Evolutionary conservation across 179 eudicot species (phyloP), one percentile per base, ranked within the genome.

Genomic region (Silene noctiflora): DNA sequence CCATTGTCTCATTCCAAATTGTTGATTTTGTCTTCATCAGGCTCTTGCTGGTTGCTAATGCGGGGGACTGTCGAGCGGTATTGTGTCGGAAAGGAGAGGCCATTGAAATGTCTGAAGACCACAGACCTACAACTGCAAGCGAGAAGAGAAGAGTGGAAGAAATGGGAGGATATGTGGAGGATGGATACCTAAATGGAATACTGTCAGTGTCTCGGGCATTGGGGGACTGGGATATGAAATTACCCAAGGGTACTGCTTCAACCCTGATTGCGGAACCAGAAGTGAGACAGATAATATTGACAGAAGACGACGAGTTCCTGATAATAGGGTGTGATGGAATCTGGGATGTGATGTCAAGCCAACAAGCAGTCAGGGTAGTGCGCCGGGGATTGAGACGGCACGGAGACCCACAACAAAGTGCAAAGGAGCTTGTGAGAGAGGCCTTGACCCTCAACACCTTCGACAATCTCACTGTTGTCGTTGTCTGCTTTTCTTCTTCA

Each of bases 151-250:
- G 97, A 55, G 87, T 92, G 7, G 92, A 89, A 78, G 88, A 87
- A 75, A 56, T 85, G 35, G 97, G 97, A 4, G 96, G 88, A 22
- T 88, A 81, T 64, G 75, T 92, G 9, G 97, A 92, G 14, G 91
- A 88, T 20, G 94, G 90, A 0, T 92, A 92, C 71, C 89, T 92
- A 7, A 92, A 92, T 51, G 97, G 97, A 17, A 91, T 89, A 27
- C 68, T 92, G 6, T 92, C 97, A 0, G 89, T 92, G 8, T 84
- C 96, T 6, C 75, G 97, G 60, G 93, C 96, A 24, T 73, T 92
- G 33, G 96, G 97, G 6, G 97, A 92, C 77, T 92, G 97, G 97
- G 91, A 91, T 80, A 81, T 92, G 92, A 92, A 92, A 81, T 79
- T 88, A 2, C 89, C 96, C 22, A 77, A 79, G 35, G 88, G 90